These are phyloP conservation scores for Wickerhamomyces queroliae DNA, from an alignment of 805 yeast genomes.

Conservation along the genomic window DNA sequence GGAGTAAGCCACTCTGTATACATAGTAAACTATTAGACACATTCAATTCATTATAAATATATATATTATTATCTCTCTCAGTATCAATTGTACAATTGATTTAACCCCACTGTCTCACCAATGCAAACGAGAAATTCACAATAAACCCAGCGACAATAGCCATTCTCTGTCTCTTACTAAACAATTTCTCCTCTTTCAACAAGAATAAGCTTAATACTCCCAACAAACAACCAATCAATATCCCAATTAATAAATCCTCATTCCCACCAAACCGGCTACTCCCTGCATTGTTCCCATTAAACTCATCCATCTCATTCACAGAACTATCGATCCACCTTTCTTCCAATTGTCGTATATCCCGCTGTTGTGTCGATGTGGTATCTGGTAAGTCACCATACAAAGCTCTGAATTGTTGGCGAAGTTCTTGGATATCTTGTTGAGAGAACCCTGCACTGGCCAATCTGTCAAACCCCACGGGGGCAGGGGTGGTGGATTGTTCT, in stretches of 20 bases:
- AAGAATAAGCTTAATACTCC: conserved; percentile 70
- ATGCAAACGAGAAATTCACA: conserved; percentile 62
- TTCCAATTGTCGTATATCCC: conserved; percentile 61
- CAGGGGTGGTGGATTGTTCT: conserved; percentile 49
- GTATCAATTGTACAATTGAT: not conserved
- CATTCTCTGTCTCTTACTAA: conserved; percentile 58
- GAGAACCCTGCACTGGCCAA: conserved; percentile 79
- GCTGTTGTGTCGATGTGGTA: conserved; percentile 23
- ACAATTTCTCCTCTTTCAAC: conserved; percentile 51
- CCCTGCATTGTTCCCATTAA: conserved; percentile 37
- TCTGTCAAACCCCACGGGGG: conserved; percentile 81
- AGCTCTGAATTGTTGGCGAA: conserved; percentile 68
- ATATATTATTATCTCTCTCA: not conserved
- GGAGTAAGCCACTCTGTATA: conserved; percentile 7
- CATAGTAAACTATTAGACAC: no score
- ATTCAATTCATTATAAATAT: not conserved
- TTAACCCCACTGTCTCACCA: conserved; percentile 35
- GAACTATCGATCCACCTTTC: conserved; percentile 88
- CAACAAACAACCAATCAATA: conserved; percentile 65
- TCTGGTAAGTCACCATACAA: conserved; percentile 50
- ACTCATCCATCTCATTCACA: conserved; percentile 42
- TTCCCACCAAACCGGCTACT: conserved; percentile 41
- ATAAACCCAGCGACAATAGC: conserved; percentile 68
- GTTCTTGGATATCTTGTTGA: conserved; percentile 64
- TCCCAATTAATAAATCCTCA: conserved; percentile 64